phyloP scores from a whole-genome alignment of 441 rosid species.

The Pelargonium australe region DNA sequence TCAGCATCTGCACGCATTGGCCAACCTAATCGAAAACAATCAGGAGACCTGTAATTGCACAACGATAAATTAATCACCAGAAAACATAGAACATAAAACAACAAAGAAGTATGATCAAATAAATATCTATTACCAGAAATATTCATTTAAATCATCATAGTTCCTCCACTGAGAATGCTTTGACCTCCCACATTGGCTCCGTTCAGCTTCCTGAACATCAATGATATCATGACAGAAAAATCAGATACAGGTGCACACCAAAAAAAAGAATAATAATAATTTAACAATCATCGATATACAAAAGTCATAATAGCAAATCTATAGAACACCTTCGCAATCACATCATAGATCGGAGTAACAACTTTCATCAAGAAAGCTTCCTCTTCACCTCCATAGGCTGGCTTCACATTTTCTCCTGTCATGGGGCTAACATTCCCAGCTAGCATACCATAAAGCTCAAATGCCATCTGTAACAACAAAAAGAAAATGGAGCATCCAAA shows the following conservation, averaged over 20 bases:
- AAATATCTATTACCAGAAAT: conserved; percentile 60
- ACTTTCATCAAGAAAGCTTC: conserved; percentile 93
- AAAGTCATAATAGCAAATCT: not conserved
- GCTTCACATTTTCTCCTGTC: conserved; percentile 96
- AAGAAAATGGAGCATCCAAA: conserved; percentile 2
- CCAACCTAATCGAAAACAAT: conserved; percentile 98
- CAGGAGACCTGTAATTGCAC: conserved; percentile 61
- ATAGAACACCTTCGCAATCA: conserved; percentile 57
- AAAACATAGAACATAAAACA: not conserved
- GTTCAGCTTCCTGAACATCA: conserved; percentile 71
- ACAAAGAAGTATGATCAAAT: not conserved
- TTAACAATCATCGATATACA: not conserved
- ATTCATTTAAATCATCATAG: conserved; percentile 95
- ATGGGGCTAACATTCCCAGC: conserved; percentile 95
- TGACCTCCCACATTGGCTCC: conserved; percentile 74
- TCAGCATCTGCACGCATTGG: conserved; percentile 99
- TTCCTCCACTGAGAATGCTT: conserved; percentile 99
- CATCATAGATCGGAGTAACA: conserved; percentile 82
- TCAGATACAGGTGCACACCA: not conserved
- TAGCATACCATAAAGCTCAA: conserved; percentile 90
- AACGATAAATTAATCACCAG: not conserved
- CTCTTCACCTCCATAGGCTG: conserved; percentile 95
- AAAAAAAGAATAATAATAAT: not conserved
- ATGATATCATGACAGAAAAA: conserved; percentile 4
- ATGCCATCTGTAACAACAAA: conserved; percentile 67